Evolutionary conservation across 2,329 filamentous ascomycete genomes (phyloP), one percentile per base, ranked within the genome.

Genomic region (Xylariales sp.): DNA sequence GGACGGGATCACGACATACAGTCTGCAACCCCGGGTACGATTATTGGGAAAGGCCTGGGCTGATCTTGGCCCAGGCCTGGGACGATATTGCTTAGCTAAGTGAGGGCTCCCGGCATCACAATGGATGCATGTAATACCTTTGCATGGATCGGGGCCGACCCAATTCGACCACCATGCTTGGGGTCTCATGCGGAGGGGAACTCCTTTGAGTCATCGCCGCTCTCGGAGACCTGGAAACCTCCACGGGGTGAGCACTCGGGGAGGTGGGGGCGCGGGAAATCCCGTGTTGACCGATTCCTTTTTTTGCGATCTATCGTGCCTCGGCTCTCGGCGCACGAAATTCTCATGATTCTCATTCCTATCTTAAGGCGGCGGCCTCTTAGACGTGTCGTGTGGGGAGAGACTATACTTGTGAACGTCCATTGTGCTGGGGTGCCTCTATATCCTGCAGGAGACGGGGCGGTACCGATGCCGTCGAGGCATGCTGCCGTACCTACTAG

Each of bases 221-320:
- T 59, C 46, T 64, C 55, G 62, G 62, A 64, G 61, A 50, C 46
- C 46, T 59, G 55, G 62, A 41, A 54, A 54, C 39, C 59, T 9
- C 8, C 28, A 18, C 46, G 62, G 61, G 62, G 62, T 39, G 52
- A 16, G 56, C 14, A 5, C 1, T 45, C 62, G 62, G 55, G 48
- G 48, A 41, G 39, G 62, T 48, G 48, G 39, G 23, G 18, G 46
- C 23, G 62, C 39, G 55, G 62, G 55, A 50, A 46, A 53, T 45
- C 46, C 36, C 30, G 36, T 32, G 39, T 23, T 12, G 16, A 9
- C 41, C 4, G 43, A 49, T 14, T 46, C 41, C 54, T 16, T 64
- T 64, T 64, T 39, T 12, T 59, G 30, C 45, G 30, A 57, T 59
- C 39, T 23, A 46, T 48, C n/a, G 32, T 36, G 32, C 43, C 54